Percentiles rank a stretch among this genome's conserved stretches.
These are phyloP conservation scores for Naganishia sp. DNA, from an alignment of 1,284 basidiomycete genomes.

Conservation along the genomic window DNA sequence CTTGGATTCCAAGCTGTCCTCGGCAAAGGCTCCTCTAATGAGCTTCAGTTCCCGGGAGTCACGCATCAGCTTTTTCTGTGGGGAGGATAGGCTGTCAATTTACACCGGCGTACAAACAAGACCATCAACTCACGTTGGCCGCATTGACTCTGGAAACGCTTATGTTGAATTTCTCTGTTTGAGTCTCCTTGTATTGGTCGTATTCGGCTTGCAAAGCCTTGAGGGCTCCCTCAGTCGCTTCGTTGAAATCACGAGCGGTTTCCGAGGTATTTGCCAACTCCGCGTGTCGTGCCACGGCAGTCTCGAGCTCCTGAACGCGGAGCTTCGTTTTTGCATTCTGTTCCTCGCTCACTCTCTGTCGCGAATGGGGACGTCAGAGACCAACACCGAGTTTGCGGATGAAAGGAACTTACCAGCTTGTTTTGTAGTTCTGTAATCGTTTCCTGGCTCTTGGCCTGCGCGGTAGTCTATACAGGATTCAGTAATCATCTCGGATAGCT, in stretches of 20 bases:
- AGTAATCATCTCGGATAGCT: neutral
- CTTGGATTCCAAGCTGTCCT: conserved; percentile 8
- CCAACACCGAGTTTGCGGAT: neutral
- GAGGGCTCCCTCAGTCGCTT: conserved; percentile 4
- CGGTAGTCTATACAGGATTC: neutral
- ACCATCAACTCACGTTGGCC: conserved; percentile 26
- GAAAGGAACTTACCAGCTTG: conserved; percentile 6
- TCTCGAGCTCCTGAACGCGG: conserved; percentile 16
- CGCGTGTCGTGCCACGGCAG: neutral
- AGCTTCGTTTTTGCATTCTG: conserved; percentile 1
- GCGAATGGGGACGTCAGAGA: neutral
- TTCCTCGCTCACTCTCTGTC: neutral
- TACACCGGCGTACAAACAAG: neutral
- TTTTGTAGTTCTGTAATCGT: conserved; percentile 1
- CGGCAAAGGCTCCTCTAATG: neutral
- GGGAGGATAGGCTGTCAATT: neutral
- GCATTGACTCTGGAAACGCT: conserved; percentile 22
- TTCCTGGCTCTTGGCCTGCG: conserved; percentile 1
- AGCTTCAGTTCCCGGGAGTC: conserved; percentile 13
- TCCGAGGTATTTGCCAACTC: neutral
- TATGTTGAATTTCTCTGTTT: conserved; percentile 16
- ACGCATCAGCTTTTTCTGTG: conserved; percentile 24
- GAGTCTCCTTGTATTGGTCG: conserved; percentile 26
- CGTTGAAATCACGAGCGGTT: neutral
- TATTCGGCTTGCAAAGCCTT: conserved; percentile 27